Evolutionary conservation across 805 yeast genomes (phyloP).

Genomic region (Schwanniomyces occidentalis): DNA sequence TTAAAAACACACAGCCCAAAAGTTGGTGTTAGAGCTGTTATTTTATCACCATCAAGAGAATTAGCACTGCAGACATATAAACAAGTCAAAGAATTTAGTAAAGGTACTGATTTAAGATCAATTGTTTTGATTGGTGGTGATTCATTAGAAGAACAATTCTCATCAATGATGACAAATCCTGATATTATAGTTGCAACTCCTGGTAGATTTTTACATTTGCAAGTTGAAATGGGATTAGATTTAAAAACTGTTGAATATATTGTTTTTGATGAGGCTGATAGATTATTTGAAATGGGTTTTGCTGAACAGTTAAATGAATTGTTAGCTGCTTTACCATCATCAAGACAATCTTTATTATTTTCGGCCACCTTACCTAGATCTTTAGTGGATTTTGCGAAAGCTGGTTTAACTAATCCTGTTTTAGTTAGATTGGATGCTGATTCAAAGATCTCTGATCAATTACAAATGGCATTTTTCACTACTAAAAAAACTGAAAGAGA

Average conservation of each 20-base stretch:
- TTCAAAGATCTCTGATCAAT: slow-evolving; percentile 81
- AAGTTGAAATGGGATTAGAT: slow-evolving; percentile 92
- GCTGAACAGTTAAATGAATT: slow-evolving; percentile 90
- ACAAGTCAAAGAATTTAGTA: slow-evolving; percentile 84
- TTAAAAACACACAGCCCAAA: slow-evolving; percentile 81
- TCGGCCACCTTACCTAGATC: slow-evolving; percentile 94
- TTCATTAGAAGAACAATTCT: slow-evolving; percentile 94
- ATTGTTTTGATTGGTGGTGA: slow-evolving; percentile 95
- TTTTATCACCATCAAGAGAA: slow-evolving; percentile 94
- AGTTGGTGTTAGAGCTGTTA: slow-evolving; percentile 85
- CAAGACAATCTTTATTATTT: slow-evolving; percentile 84
- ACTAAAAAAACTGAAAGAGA: slow-evolving; percentile 86
- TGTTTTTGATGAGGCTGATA: slow-evolving; percentile 96
- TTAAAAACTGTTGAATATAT: slow-evolving; percentile 82
- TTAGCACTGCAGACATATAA: slow-evolving; percentile 89
- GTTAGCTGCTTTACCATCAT: slow-evolving; percentile 75
- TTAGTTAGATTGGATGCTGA: slow-evolving; percentile 93
- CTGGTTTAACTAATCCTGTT: slow-evolving; percentile 90
- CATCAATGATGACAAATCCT: slow-evolving; percentile 90
- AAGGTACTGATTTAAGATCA: slow-evolving; percentile 79
- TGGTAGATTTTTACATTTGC: slow-evolving; percentile 93
- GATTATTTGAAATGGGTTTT: slow-evolving; percentile 95
- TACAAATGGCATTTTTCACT: slow-evolving; percentile 85
- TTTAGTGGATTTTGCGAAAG: slow-evolving; percentile 94
- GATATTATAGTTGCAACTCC: slow-evolving; percentile 97